phyloP scores from a whole-genome alignment of 2,329 filamentous ascomycete genomes.

The Lecanosticta acicola region DNA sequence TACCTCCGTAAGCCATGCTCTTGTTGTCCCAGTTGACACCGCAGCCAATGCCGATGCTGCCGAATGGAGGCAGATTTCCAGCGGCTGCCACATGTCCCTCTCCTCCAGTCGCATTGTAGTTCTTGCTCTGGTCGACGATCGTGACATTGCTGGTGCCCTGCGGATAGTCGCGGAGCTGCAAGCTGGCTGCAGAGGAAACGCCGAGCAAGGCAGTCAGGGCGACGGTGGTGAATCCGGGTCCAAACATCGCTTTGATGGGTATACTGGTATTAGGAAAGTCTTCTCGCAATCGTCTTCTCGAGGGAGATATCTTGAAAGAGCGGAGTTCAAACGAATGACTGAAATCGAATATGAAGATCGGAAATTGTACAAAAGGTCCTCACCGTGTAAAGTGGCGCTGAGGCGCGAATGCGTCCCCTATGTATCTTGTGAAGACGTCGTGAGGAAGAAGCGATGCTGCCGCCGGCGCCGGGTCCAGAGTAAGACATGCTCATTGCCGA shows the following conservation, averaged over 20 bases:
- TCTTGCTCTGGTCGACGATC: constrained; percentile 10
- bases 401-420: too few relatives aligned
- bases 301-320: too few relatives aligned
- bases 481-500: not conserved
- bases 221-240: too few relatives aligned
- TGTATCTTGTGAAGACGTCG: too few relatives aligned
- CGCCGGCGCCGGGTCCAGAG: not conserved
- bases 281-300: too few relatives aligned
- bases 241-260: too few relatives aligned
- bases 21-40: constrained; percentile 16
- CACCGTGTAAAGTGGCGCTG: too few relatives aligned
- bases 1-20: constrained; percentile 15
- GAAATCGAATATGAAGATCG: too few relatives aligned
- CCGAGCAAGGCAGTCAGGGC: not conserved
- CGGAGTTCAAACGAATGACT: too few relatives aligned
- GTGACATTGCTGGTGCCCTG: constrained; percentile 10
- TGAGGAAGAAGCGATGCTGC: not conserved
- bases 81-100: constrained; percentile 12
- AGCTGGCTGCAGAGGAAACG: constrained; percentile 3
- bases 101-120: constrained; percentile 13
- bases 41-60: constrained; percentile 14
- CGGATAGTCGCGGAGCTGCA: not conserved
- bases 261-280: too few relatives aligned
- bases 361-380: too few relatives aligned
- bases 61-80: constrained; percentile 13